Evolutionary conservation across 108 stramenopile genomes (phyloP).

Genomic region (Skeletonema grethae): DNA sequence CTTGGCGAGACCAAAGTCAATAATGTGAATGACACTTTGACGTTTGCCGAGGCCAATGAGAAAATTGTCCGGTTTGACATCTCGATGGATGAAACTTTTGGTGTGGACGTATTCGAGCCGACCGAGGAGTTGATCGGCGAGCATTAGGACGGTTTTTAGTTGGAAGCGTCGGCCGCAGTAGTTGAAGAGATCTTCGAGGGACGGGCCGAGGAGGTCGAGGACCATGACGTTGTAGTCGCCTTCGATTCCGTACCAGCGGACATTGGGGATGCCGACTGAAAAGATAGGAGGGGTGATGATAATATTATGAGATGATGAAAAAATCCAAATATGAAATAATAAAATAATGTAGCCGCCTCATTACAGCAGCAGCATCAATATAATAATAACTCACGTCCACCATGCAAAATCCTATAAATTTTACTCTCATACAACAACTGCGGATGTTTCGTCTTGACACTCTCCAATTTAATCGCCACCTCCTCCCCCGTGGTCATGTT

Average conservation of each 20-base stretch:
- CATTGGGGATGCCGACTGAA: constrained; percentile 96
- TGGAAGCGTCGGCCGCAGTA: constrained; percentile 98
- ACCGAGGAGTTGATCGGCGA: constrained; percentile 97
- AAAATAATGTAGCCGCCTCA: neutral
- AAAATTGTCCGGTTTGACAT: constrained; percentile 99
- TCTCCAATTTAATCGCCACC: constrained; percentile 99
- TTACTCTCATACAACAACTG: constrained; percentile 99
- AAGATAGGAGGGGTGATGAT: too few species aligned
- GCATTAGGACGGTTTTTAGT: constrained; percentile 96
- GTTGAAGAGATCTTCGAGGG: constrained; percentile 99
- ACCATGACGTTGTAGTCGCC: constrained; percentile 99
- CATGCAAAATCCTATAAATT: constrained; percentile 98
- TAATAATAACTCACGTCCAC: constrained; percentile 84
- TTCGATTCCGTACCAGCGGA: constrained; percentile 99
- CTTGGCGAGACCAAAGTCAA: constrained; percentile 99
- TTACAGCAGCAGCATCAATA: neutral
- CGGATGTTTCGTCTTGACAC: constrained; percentile 92
- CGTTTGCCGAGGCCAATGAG: constrained; percentile 98
- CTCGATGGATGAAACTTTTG: constrained; percentile 99
- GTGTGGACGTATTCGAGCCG: constrained; percentile 99
- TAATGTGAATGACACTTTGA: constrained; percentile 97
- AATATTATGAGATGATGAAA: neutral
- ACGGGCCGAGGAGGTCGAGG: constrained; percentile 97
- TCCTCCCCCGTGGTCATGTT: constrained; percentile 97
- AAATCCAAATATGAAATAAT: neutral